phyloP scores from a whole-genome alignment of 805 yeast species.

The Naumovozyma baii region DNA sequence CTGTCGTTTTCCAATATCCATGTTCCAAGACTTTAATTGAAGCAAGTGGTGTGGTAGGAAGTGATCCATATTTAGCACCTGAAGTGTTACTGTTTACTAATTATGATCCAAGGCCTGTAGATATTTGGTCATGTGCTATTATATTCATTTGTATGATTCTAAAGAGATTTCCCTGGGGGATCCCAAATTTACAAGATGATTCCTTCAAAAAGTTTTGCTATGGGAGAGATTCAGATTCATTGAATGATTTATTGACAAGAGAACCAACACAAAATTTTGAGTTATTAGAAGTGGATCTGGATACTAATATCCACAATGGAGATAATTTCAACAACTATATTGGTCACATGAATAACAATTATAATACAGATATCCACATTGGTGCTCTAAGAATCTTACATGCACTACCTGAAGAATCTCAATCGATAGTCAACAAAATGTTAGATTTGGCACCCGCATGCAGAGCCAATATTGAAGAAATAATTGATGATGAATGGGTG shows the following conservation, averaged over 20 bases:
- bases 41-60: conserved; percentile 73
- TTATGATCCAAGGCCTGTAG: conserved; percentile 84
- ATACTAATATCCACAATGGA: conserved; percentile 28
- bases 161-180: conserved; percentile 86
- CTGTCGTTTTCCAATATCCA: conserved; percentile 82
- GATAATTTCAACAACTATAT: conserved; percentile 20
- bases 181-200: conserved; percentile 67
- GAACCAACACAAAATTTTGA: background rate
- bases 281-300: background rate
- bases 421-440: conserved; percentile 57
- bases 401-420: conserved; percentile 55
- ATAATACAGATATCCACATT: too few relatives aligned
- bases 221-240: conserved; percentile 52
- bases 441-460: conserved; percentile 72
- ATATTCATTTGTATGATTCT: conserved; percentile 82
- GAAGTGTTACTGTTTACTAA: conserved; percentile 71
- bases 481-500: conserved; percentile 58
- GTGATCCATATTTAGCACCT: conserved; percentile 82
- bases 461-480: conserved; percentile 60
- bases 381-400: conserved; percentile 58
- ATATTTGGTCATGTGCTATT: conserved; percentile 83
- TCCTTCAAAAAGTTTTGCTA: conserved; percentile 72
- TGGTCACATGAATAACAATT: too few relatives aligned
- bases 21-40: conserved; percentile 59
- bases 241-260: conserved; percentile 46